phyloP scores from a whole-genome alignment of 345 rosid species.

The Combretum micranthum region DNA sequence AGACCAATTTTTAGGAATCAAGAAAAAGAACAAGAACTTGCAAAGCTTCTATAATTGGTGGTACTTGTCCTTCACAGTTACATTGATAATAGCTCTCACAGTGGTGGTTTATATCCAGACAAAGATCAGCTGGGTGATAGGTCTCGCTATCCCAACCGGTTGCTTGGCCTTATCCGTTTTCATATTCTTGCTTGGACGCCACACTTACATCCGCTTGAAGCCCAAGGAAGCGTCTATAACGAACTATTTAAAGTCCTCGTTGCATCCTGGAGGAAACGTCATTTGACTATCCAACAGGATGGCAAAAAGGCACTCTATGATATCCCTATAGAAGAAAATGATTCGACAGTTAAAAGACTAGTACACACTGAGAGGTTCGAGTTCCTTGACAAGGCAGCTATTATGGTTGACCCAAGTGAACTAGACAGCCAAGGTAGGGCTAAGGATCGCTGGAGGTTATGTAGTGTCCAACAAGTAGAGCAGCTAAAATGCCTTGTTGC shows the following conservation, averaged over 20 bases:
- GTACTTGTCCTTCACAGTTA: constrained; percentile 65
- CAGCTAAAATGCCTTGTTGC: constrained; percentile 42
- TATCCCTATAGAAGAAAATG: constrained; percentile 17
- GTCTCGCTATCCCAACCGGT: constrained; percentile 53
- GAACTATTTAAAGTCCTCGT: constrained; percentile 44
- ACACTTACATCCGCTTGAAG: constrained; percentile 34
- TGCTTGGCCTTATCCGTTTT: constrained; percentile 42
- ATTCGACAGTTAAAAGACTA: constrained; percentile 13
- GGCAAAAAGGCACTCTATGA: constrained; percentile 16
- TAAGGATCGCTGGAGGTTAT: constrained; percentile 45
- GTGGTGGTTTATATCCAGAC: constrained; percentile 60
- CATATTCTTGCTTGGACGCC: constrained; percentile 46
- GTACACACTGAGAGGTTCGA: constrained; percentile 28
- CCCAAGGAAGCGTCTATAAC: constrained; percentile 52
- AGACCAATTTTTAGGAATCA: constrained; percentile 56
- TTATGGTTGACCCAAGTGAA: constrained; percentile 35
- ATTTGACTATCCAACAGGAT: neutral
- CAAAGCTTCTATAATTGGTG: constrained; percentile 80
- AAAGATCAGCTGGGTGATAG: constrained; percentile 61
- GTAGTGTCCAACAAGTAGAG: constrained; percentile 59
- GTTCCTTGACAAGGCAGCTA: constrained; percentile 51
- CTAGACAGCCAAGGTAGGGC: constrained; percentile 34
- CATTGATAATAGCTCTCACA: constrained; percentile 50
- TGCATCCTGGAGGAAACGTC: constrained; percentile 41
- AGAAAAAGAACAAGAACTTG: constrained; percentile 44